A percentile compares a stretch with the other conserved stretches of the same genome.
These are phyloP conservation scores for Grigorovia jiainica DNA, from an alignment of 805 yeast species.

Conservation along the genomic window DNA sequence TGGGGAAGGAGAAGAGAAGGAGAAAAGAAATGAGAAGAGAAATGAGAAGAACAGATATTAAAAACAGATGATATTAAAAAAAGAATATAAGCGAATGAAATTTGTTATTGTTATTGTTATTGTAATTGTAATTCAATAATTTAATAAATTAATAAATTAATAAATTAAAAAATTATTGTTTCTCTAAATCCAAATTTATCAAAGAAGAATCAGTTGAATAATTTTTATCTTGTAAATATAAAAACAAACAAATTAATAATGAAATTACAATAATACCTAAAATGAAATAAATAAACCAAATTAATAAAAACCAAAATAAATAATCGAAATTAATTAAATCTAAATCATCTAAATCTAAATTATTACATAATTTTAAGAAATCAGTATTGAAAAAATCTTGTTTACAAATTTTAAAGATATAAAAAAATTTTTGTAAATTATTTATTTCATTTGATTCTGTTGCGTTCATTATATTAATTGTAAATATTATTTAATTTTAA, in stretches of 20 bases:
- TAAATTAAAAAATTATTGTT: too few species aligned
- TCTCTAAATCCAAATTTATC: background rate
- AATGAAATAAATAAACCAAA: conserved; percentile 1
- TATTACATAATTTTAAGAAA: background rate
- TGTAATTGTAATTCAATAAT: background rate
- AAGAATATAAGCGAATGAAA: background rate
- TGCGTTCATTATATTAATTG: too few species aligned
- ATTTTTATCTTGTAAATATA: background rate
- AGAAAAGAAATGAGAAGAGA: too few species aligned
- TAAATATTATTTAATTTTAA: background rate
- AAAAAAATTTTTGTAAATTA: background rate
- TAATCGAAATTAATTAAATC: background rate
- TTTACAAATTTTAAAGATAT: background rate
- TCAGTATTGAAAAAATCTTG: background rate
- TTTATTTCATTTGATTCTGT: too few species aligned
- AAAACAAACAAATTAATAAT: background rate
- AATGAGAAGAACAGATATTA: too few species aligned
- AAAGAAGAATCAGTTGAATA: too few species aligned
- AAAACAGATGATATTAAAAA: too few species aligned
- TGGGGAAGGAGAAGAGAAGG: too few species aligned
- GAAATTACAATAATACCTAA: background rate
- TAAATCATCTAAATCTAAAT: background rate
- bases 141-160: too few species aligned
- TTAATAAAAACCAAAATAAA: background rate
- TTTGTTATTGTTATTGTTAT: background rate